These are phyloP conservation scores for Neurospora africana DNA, from an alignment of 495 filamentous ascomycete species.

Conservation along the genomic window DNA sequence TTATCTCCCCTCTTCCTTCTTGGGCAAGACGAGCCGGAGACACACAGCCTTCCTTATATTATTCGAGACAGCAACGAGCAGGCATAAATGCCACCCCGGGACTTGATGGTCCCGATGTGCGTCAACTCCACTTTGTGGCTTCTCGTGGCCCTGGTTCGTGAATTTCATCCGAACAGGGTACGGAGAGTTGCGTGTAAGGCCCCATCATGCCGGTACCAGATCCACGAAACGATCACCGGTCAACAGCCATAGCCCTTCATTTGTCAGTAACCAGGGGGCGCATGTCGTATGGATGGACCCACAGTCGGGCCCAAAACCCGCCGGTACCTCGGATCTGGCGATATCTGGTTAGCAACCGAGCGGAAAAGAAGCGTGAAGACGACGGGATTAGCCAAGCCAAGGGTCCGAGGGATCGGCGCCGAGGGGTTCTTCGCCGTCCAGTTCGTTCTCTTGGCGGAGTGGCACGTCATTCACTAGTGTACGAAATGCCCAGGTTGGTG, in stretches of 20 bases:
- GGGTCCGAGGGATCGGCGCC: not conserved
- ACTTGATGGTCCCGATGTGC: not conserved
- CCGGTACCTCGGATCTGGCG: not conserved
- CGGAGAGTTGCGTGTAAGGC: not conserved
- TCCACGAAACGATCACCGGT: not conserved
- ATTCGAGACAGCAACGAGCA: not conserved
- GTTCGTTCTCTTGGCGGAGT: not conserved
- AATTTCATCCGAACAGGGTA: not conserved
- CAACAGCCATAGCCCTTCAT: not conserved
- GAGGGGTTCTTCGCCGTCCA: not conserved
- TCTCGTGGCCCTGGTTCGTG: not conserved
- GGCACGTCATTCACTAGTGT: not conserved
- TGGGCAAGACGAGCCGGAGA: not conserved
- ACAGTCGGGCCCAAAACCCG: not conserved
- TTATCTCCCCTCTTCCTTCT: not conserved
- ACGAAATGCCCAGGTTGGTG: not conserved
- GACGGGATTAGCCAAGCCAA: not conserved
- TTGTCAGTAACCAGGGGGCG: not conserved
- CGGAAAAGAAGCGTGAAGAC: not conserved
- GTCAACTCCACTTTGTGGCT: not conserved
- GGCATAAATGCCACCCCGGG: not conserved
- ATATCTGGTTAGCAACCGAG: not conserved
- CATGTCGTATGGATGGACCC: not conserved
- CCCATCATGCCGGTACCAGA: not conserved
- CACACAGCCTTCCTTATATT: not conserved